Evolutionary conservation across 225 moss, liverwort and hornwort genomes (phyloP).

Genomic region (Climacium dendroides): DNA sequence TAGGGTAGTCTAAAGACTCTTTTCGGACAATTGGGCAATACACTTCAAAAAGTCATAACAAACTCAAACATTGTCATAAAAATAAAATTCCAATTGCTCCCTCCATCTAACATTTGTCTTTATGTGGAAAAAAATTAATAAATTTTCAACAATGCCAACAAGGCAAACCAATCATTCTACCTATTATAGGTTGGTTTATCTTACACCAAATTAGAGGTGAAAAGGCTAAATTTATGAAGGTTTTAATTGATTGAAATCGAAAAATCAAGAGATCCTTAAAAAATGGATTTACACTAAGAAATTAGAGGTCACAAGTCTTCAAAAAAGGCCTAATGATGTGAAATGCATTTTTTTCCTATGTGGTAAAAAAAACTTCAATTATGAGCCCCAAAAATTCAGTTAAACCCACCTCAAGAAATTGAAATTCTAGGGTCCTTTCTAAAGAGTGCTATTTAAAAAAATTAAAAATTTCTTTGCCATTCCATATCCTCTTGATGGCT

Average conservation of each 20-base stretch:
- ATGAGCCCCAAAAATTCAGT: fast-evolving
- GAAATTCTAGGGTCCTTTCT: fast-evolving
- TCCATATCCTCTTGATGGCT: not conserved
- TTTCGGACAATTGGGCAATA: not conserved
- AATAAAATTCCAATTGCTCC: not conserved
- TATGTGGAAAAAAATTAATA: too few species aligned
- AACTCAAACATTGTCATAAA: not conserved
- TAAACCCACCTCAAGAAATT: not conserved
- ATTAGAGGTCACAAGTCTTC: fast-evolving
- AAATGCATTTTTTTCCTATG: not conserved
- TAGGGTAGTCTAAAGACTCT: not conserved
- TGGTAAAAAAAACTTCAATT: not conserved
- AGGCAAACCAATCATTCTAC: not conserved
- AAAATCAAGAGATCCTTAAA: not conserved
- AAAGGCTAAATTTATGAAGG: not conserved
- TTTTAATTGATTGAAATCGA: not conserved
- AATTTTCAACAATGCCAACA: not conserved
- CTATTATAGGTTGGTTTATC: not conserved
- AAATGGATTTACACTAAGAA: not conserved
- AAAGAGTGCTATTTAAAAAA: not conserved
- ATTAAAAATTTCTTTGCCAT: not conserved
- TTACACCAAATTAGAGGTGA: not conserved
- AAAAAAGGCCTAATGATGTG: fast-evolving
- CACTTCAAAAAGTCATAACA: not conserved
- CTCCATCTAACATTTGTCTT: not conserved